Evolutionary conservation across 2,329 filamentous ascomycete species (phyloP), one percentile per base, ranked within the genome.

Genomic region (Cladosporium sp.): DNA sequence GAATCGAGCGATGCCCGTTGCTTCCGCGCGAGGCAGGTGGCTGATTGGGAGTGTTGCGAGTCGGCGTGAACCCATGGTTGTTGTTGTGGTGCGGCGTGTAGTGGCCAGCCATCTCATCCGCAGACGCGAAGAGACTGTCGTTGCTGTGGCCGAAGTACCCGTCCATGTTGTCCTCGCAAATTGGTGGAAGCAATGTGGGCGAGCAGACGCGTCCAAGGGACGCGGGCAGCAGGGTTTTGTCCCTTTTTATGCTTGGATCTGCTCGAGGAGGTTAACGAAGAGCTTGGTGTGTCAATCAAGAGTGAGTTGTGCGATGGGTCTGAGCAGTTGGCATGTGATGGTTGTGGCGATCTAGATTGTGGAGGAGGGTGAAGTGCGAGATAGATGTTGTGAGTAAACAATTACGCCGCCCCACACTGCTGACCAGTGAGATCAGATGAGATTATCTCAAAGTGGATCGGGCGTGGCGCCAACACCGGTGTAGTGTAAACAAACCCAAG

Each of bases 21-120:
- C 21, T 55, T 28, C 18, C 26, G 58, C 37, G 37, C 8, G 26
- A 40, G 16, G 40, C 40, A 26, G 40, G 18, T 23, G 28, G 12
- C 35, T 44, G 35, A 26, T 7, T 7, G 21, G 33, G 49, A n/a
- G 7, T 29, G n/a, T 12, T 21, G 11, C 16, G 46, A 18, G 29
- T 21, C 18, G 28, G 23, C 3, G 58, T 33, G 28, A 33, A 49
- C 2, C 11, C 40, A 12, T 40, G 21, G n/a, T 49, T 61, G 58
- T 50, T 14, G 14, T 31, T 37, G 44, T 29, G 59, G 44, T 29
- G 59, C 8, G 46, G 46, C 16, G 60, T 37, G 49, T 62, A 62
- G 21, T 40, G 21, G 21, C 61, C 61, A 33, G 61, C 61, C 61
- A 63, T 63, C 50, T 63, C 61, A n/a, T 63, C 61, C 8, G 61